These are phyloP conservation scores for Somion occarium DNA, from an alignment of 1,284 basidiomycete genomes.

Conservation along the genomic window DNA sequence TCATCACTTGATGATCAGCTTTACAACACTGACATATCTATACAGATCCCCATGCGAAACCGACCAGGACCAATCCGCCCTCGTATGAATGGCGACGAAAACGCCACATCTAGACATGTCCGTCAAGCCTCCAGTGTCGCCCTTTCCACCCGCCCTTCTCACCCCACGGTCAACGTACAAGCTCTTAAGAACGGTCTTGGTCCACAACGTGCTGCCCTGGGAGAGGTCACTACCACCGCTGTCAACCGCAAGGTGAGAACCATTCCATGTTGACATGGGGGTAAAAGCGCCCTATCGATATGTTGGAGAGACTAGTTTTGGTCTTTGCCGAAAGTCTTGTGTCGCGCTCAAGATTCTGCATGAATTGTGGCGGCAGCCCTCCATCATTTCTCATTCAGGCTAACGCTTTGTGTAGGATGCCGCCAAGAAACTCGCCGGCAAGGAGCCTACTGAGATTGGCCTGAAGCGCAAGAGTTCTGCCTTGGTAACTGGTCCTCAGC, in stretches of 20 bases:
- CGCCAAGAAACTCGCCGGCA: slow-evolving; percentile 37
- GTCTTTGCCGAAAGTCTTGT: no score
- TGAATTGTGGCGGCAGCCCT: no score
- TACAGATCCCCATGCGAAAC: slow-evolving; percentile 35
- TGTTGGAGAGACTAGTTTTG: no score
- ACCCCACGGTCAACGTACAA: slow-evolving; percentile 15
- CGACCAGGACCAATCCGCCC: slow-evolving; percentile 42
- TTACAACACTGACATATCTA: neutral
- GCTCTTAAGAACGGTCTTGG: slow-evolving; percentile 37
- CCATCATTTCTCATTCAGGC: neutral
- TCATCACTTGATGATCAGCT: neutral
- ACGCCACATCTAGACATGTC: slow-evolving; percentile 58
- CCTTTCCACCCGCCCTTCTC: slow-evolving; percentile 38
- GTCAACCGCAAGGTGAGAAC: slow-evolving; percentile 68
- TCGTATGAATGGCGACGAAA: slow-evolving; percentile 65
- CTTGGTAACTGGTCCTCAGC: slow-evolving; percentile 52
- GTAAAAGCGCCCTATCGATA: no score
- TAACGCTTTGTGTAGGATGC: slow-evolving; percentile 21
- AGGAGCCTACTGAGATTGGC: slow-evolving; percentile 50
- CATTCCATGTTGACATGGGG: slow-evolving; percentile 2
- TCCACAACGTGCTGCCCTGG: slow-evolving; percentile 53
- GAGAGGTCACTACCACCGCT: slow-evolving; percentile 66
- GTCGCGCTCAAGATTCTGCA: no score
- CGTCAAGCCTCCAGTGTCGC: slow-evolving; percentile 51
- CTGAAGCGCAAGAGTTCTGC: slow-evolving; percentile 59